Conservation (phyloP, 2,329 filamentous ascomycete genomes). For the Botrytis byssoidea region DNA sequence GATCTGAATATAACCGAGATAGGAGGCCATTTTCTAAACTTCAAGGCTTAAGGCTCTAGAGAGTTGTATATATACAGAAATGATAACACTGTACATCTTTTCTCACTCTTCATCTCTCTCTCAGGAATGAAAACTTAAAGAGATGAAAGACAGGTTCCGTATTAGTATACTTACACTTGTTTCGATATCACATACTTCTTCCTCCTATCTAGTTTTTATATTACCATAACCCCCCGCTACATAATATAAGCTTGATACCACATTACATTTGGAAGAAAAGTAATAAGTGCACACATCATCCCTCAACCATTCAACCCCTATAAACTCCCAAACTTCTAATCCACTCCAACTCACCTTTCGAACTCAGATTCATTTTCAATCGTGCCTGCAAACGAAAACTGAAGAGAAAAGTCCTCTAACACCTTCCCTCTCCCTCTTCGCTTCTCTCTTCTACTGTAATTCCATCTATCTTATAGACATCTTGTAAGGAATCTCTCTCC, state of each 20-base stretch:
- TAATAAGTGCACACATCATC: neutral
- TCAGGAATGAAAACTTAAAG: neutral
- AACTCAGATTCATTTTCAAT: neutral
- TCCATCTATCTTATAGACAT: no score
- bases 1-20: neutral
- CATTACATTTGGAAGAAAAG: neutral
- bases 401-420: no score
- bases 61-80: neutral
- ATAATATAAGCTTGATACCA: neutral
- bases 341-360: neutral
- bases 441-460: no score
- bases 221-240: rapidly evolving
- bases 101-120: no score
- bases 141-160: neutral
- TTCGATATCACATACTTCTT: neutral
- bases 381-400: no score
- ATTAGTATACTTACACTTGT: neutral
- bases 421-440: no score
- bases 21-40: neutral
- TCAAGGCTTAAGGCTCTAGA: neutral
- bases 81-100: neutral
- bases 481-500: no score
- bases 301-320: neutral
- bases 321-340: neutral
- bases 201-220: neutral